These are phyloP conservation scores for Phytophthora uliginosa DNA, from an alignment of 352 stramenopile species.

Conservation along the genomic window DNA sequence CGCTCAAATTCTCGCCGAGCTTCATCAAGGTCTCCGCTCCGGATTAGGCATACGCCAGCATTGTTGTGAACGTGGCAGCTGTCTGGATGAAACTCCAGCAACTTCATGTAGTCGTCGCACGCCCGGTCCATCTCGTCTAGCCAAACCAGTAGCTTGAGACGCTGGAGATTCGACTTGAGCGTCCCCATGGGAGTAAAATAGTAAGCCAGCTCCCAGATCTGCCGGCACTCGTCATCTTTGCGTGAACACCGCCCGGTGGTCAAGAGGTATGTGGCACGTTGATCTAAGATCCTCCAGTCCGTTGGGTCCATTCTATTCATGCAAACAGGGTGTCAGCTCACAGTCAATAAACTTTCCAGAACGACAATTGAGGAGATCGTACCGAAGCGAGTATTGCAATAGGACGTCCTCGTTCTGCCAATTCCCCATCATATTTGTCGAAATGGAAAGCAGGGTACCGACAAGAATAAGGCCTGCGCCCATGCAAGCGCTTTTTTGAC, in stretches of 20 bases:
- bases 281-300: slow-evolving; percentile 67
- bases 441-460: slow-evolving; percentile 30
- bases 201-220: slow-evolving; percentile 34
- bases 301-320: slow-evolving; percentile 50
- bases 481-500: not conserved
- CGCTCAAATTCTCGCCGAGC: slow-evolving; percentile 30
- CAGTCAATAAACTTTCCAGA: not conserved
- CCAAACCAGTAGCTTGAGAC: slow-evolving; percentile 25
- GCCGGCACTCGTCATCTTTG: slow-evolving; percentile 20
- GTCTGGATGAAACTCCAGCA: slow-evolving; percentile 23
- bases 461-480: slow-evolving; percentile 14
- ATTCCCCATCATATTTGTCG: slow-evolving; percentile 2
- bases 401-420: slow-evolving; percentile 42
- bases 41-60: slow-evolving; percentile 33
- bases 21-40: slow-evolving; percentile 14
- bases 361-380: slow-evolving; percentile 3
- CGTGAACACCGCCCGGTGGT: slow-evolving; percentile 9
- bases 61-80: slow-evolving; percentile 46
- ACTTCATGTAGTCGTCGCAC: slow-evolving; percentile 35
- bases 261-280: slow-evolving; percentile 23
- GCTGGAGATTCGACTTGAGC: slow-evolving; percentile 41
- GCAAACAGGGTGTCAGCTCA: not conserved
- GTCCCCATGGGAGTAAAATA: slow-evolving; percentile 35
- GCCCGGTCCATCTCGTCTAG: slow-evolving; percentile 15
- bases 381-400: slow-evolving; percentile 43